Conservation (phyloP, 2,329 filamentous ascomycete species). For the Stachybotrys echinatus region DNA sequence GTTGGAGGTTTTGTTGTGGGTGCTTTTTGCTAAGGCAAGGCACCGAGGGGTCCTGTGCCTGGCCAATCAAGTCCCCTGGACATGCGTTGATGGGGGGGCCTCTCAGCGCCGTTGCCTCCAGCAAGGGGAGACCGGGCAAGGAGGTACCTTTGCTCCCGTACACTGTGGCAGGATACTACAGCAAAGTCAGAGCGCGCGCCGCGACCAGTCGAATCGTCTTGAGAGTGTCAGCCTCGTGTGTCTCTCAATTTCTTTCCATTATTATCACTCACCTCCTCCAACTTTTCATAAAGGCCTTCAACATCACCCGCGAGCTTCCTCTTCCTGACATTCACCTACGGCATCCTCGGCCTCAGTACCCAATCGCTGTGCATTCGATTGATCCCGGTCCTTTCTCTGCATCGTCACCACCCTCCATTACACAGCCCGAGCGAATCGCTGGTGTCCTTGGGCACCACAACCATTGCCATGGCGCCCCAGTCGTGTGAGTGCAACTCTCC, state of each 20-base stretch:
- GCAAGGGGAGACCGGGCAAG: too few relatives aligned
- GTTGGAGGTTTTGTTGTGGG: conserved; percentile 3
- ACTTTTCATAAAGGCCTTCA: too few relatives aligned
- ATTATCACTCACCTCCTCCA: neutral
- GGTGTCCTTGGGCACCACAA: conserved; percentile 3
- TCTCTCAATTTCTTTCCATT: neutral
- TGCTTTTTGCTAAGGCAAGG: neutral
- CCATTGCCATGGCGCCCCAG: conserved; percentile 18
- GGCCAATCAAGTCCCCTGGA: neutral
- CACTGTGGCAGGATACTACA: too few relatives aligned
- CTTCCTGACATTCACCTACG: too few relatives aligned
- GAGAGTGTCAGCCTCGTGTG: neutral
- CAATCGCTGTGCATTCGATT: neutral
- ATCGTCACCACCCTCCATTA: too few relatives aligned
- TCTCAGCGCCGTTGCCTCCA: neutral
- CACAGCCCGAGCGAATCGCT: too few relatives aligned
- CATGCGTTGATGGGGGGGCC: neutral
- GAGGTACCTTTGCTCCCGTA: too few relatives aligned
- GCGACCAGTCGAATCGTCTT: neutral
- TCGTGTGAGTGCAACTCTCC: conserved; percentile 16
- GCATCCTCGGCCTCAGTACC: neutral
- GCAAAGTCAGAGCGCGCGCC: too few relatives aligned
- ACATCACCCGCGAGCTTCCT: too few relatives aligned
- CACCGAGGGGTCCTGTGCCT: neutral
- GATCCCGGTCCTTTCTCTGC: too few relatives aligned